Percentiles rank a stretch among this genome's conserved stretches.
phyloP scores from a whole-genome alignment of 257 asterid genomes.

The Rubia yunnanensis region DNA sequence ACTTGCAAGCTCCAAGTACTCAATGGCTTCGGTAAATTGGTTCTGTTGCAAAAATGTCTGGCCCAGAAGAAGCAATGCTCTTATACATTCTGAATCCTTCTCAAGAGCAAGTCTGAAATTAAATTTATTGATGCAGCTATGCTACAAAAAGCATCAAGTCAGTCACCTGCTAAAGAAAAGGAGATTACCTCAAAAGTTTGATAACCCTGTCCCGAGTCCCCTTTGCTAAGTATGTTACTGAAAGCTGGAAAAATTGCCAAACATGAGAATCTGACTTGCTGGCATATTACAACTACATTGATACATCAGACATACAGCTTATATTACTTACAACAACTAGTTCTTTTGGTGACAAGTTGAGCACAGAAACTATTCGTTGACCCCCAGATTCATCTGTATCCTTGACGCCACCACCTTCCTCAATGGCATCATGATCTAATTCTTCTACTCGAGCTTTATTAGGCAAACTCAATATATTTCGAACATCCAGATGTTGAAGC shows the following conservation, averaged over 20 bases:
- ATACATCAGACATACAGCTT: not conserved
- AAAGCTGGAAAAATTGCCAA: constrained; percentile 39
- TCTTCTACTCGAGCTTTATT: constrained; percentile 24
- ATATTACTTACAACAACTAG: constrained; percentile 54
- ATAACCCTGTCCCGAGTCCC: constrained; percentile 51
- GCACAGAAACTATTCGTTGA: constrained; percentile 39
- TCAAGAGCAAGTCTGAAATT: constrained; percentile 76
- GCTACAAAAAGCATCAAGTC: constrained; percentile 19
- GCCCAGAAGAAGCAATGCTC: constrained; percentile 74
- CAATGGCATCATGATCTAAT: constrained; percentile 25
- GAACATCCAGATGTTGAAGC: constrained; percentile 52
- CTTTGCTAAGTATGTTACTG: constrained; percentile 40
- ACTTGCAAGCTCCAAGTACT: constrained; percentile 51
- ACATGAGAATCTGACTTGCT: constrained; percentile 5
- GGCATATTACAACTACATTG: not conserved
- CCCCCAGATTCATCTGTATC: constrained; percentile 29
- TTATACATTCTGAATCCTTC: constrained; percentile 68
- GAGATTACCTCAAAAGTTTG: constrained; percentile 45
- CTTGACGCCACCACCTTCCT: constrained; percentile 19
- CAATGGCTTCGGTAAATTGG: constrained; percentile 51
- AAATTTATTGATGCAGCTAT: constrained; percentile 17
- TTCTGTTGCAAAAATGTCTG: constrained; percentile 50
- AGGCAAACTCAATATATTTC: constrained; percentile 66
- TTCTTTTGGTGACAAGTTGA: constrained; percentile 54
- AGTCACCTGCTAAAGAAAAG: constrained; percentile 9